A percentile compares a stretch with the other conserved stretches of the same genome.
Evolutionary conservation across 768 basidiomycete species (phyloP).

Genomic region (Tricholomella constricta): DNA sequence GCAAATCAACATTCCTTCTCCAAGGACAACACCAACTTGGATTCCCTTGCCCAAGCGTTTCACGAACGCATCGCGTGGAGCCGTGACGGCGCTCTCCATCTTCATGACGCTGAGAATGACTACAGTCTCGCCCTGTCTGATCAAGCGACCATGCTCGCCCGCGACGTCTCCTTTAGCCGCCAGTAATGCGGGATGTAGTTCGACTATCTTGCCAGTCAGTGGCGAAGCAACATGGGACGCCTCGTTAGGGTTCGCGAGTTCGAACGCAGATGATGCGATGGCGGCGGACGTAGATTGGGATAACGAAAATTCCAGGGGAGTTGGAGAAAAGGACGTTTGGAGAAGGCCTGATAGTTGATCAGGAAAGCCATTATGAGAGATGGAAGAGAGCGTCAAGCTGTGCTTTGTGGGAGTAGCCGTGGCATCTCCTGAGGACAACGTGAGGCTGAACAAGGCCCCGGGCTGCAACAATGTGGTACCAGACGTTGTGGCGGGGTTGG

Average conservation of each 20-base stretch:
- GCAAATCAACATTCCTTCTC: constrained; percentile 38
- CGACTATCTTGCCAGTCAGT: constrained; percentile 39
- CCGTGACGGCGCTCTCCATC: constrained; percentile 38
- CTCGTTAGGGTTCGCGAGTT: constrained; percentile 38
- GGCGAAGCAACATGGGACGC: constrained; percentile 31
- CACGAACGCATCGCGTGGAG: constrained; percentile 31
- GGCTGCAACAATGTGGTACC: constrained; percentile 31
- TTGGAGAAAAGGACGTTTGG: constrained; percentile 31
- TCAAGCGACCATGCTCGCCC: constrained; percentile 7
- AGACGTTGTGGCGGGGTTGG: neutral
- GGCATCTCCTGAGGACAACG: constrained; percentile 15
- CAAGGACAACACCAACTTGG: constrained; percentile 31
- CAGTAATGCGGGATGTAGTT: constrained; percentile 33
- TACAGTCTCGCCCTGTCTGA: constrained; percentile 36
- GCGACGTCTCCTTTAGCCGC: neutral
- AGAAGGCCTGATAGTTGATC: constrained; percentile 35
- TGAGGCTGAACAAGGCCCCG: constrained; percentile 37
- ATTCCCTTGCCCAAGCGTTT: constrained; percentile 34
- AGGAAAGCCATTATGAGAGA: constrained; percentile 38
- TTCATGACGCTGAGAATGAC: constrained; percentile 42
- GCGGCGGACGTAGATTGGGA: constrained; percentile 33
- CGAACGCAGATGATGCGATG: constrained; percentile 26
- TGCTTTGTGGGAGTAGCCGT: constrained; percentile 24
- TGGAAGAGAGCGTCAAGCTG: constrained; percentile 31
- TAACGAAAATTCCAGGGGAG: constrained; percentile 32